Base-by-base conservation (phyloP, 371 early-diverging fungal species). In the Synchytrium microbalum region DNA sequence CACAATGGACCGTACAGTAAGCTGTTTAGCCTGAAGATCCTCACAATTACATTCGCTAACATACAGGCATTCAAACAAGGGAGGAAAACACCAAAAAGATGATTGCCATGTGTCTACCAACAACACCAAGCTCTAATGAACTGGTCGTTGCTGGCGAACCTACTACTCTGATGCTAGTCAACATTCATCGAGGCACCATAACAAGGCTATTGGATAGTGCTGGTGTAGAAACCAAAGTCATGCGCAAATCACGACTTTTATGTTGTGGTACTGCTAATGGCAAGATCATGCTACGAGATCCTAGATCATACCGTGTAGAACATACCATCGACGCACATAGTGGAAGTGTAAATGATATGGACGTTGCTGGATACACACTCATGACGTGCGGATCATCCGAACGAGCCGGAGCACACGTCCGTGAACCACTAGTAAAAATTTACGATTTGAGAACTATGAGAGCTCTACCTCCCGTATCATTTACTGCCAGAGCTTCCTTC, bases 401-500 rank as follows among this genome's bases (percentile, higher is more conserved):
- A 65, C 66, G 79, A 38, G 19, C 10, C 19, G 28, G 62, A 72
- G 46, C 59, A 65, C 32, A 16, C 72, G 72, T 54, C 71, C 1
- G 46, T 63, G 92, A 92, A 72, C 88, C 88, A 13, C 64, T 87
- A 31, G 88, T 94, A 32, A 88, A 88, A 72, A 79, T 94, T 13
- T 95, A 85, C 64, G 96, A 94, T 66, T 79, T 90, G 27, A 78
- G 93, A 32, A 88, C 86, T 62, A 77, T 86, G 68, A 78, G 83
- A 32, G 81, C 87, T 1, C 67, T 92, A 16, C 82, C 84, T 2
- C 88, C 88, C 1, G 83, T 92, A 26, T 83, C 90, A 0, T 89
- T 87, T 69, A 79, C 88, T 1, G 75, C 81, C 57, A 85, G 88
- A 0, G 86, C 92, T 27, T 81, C 78, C 61, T 82, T 82, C 65